A percentile compares a stretch with the other conserved stretches of the same genome.
Evolutionary conservation across 345 rosid species (phyloP).

Genomic region (Cochlearia excelsa): DNA sequence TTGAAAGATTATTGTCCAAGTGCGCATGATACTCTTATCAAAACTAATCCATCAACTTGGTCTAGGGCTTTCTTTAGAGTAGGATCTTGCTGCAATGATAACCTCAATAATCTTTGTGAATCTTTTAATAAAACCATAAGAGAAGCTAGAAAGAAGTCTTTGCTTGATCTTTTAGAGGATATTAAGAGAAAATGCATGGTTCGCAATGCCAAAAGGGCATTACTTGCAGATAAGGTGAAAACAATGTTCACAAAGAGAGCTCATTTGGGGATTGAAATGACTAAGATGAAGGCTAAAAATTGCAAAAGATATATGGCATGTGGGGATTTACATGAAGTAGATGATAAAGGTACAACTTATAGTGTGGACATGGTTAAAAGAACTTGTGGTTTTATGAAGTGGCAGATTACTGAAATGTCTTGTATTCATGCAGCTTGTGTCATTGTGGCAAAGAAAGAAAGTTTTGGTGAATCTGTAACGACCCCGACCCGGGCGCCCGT

Average conservation of each 20-base stretch:
- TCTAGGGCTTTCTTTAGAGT: neutral
- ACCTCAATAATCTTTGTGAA: neutral
- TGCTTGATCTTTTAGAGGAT: neutral
- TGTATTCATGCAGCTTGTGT: neutral
- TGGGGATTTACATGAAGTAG: neutral
- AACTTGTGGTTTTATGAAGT: neutral
- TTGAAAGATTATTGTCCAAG: neutral
- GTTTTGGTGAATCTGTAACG: neutral
- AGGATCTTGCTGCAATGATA: neutral
- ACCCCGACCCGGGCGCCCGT: too few relatives aligned
- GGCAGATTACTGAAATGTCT: neutral
- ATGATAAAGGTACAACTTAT: neutral
- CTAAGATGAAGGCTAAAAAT: neutral
- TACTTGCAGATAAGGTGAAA: neutral
- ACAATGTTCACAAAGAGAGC: neutral
- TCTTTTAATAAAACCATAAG: neutral
- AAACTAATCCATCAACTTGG: neutral
- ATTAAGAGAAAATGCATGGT: neutral
- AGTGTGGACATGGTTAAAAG: neutral
- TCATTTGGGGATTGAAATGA: neutral
- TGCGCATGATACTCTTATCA: neutral
- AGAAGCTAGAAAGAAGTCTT: neutral
- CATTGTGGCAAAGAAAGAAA: neutral
- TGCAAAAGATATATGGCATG: neutral
- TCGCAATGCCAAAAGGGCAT: neutral